Evolutionary conservation across 2,329 filamentous ascomycete species (phyloP), one percentile per base, ranked within the genome.

Genomic region (Neonectria punicea): DNA sequence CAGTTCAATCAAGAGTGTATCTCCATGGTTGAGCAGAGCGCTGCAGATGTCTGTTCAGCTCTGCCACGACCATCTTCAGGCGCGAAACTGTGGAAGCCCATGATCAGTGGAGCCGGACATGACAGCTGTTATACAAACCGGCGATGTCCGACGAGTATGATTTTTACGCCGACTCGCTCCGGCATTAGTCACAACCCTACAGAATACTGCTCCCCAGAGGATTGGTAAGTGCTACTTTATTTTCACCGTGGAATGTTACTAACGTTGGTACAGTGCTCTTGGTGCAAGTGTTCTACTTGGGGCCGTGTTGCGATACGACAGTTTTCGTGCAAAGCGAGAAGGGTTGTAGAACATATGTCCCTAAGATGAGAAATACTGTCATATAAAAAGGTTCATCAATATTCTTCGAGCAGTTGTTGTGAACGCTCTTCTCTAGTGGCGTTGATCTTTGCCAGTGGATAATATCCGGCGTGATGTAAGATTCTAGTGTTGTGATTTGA

Each of bases 1-100:
- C 83, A 83, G 39, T 92, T 92, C 76, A 81, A 90, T 69, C 76
- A 83, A 5, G 86, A 89, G 66, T 91, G 89, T 72, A 88, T 92
- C 61, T 74, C 80, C 2, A 89, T 87, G 53, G 87, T 92, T 5
- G 81, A 84, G 61, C 79, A 85, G 47, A 39, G 36, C 14, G 36
- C 36, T 39, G 36, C 36, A n/a, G 36, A 39, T 8, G 14, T 39
- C 36, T 39, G 36, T 16, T 39, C 36, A n/a, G n/a, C 36, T 5
- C 14, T 39, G 13, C 14, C 36, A 39, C 36, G 16, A 9, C 14
- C 14, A 39, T 1, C 5, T 39, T n/a, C 36, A 8, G 14, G 36
- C 14, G 14, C 7, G 86, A 66, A n/a, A 65, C 61, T 58, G 62
- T 41, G 11, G 53, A 56, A 20, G 41, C 41, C n/a, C 13, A 63